These are phyloP conservation scores for Claviceps digitariae DNA, from an alignment of 2,329 filamentous ascomycete species.

Conservation along the genomic window DNA sequence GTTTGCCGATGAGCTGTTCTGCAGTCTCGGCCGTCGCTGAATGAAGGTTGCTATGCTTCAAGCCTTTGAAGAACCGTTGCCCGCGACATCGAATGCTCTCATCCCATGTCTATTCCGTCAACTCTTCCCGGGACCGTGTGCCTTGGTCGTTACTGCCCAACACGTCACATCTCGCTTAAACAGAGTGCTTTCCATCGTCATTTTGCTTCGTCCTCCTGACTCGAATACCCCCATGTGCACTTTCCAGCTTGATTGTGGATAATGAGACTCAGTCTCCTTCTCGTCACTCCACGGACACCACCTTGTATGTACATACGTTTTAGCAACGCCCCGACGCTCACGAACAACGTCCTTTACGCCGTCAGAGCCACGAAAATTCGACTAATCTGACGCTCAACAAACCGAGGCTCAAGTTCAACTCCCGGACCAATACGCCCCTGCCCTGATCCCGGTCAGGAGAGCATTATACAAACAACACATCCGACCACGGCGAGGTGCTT, in stretches of 20 bases:
- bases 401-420: background rate
- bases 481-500: background rate
- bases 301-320: background rate
- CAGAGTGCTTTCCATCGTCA: background rate
- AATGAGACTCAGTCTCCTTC: background rate
- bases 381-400: conserved; percentile 1
- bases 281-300: background rate
- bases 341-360: background rate
- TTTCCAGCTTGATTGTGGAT: background rate
- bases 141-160: background rate
- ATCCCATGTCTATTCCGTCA: too few species aligned
- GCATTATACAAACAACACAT: conserved; percentile 2
- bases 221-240: background rate
- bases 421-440: background rate
- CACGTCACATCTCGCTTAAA: background rate
- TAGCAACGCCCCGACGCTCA: background rate
- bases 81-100: background rate
- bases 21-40: background rate
- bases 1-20: background rate
- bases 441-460: conserved; percentile 1
- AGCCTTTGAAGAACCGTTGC: background rate
- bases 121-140: background rate
- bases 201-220: background rate
- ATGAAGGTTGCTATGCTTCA: background rate
- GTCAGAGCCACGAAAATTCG: background rate